Percentiles rank a stretch among this genome's conserved stretches.
These are phyloP conservation scores for Fonsecaea multimorphosa DNA, from an alignment of 2,329 filamentous ascomycete genomes.

Conservation along the genomic window DNA sequence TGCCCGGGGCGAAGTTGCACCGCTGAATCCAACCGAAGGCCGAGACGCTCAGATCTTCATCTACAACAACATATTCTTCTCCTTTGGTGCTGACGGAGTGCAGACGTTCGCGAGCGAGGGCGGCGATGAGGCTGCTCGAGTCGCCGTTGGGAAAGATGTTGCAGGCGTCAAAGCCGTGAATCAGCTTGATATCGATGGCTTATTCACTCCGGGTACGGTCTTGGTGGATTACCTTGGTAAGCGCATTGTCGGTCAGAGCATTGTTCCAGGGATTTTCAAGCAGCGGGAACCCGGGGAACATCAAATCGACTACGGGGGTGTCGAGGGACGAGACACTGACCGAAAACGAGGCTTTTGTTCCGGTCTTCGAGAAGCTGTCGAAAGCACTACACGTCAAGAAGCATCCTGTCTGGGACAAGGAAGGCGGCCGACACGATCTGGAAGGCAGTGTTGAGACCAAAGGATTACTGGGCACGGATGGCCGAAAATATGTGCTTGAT, in stretches of 20 bases:
- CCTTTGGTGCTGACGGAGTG: slow-evolving; percentile 95
- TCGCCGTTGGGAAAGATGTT: slow-evolving; percentile 96
- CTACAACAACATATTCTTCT: slow-evolving; percentile 99
- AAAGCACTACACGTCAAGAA: slow-evolving; percentile 90
- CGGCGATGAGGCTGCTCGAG: slow-evolving; percentile 92
- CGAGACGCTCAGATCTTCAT: slow-evolving; percentile 97
- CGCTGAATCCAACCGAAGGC: slow-evolving; percentile 91
- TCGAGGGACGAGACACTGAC: slow-evolving; percentile 96
- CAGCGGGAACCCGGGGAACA: slow-evolving; percentile 96
- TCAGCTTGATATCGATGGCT: slow-evolving; percentile 90
- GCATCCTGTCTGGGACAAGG: slow-evolving; percentile 98
- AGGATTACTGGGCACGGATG: slow-evolving; percentile 94
- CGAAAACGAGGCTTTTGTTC: slow-evolving; percentile 81
- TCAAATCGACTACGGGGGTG: slow-evolving; percentile 97
- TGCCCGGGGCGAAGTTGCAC: slow-evolving; percentile 87
- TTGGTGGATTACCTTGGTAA: slow-evolving; percentile 97
- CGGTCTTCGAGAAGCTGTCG: slow-evolving; percentile 87
- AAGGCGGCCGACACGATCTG: slow-evolving; percentile 84
- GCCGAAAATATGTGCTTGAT: slow-evolving; percentile 95
- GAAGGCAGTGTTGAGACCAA: slow-evolving; percentile 98
- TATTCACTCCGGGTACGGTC: slow-evolving; percentile 95
- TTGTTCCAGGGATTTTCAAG: slow-evolving; percentile 98
- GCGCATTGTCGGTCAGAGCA: slow-evolving; percentile 95
- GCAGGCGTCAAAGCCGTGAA: slow-evolving; percentile 93
- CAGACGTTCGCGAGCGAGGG: slow-evolving; percentile 96